Percentiles rank a stretch among this genome's conserved stretches.
Conservation (phyloP, 2,329 filamentous ascomycete genomes). For the Calonectria honghensis region DNA sequence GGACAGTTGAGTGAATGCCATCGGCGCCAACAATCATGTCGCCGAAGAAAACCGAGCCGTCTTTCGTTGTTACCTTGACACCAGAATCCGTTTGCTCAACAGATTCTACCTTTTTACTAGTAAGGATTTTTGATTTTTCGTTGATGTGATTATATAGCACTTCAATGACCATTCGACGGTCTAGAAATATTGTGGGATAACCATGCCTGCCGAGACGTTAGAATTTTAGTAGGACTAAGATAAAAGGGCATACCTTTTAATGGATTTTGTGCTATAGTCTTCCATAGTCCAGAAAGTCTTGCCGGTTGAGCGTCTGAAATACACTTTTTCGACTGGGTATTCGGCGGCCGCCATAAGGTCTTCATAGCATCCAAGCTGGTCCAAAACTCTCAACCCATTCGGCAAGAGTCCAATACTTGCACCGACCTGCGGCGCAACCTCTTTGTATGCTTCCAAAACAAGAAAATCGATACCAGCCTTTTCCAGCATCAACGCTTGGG, state of each 20-base stretch:
- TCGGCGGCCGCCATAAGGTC: background rate
- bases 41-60: background rate
- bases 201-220: background rate
- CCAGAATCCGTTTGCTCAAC: background rate
- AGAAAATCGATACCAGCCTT: background rate
- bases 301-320: constrained; percentile 1
- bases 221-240: background rate
- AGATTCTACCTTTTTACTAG: background rate
- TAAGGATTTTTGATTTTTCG: constrained; percentile 2
- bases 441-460: constrained; percentile 1
- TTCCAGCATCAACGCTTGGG: constrained; percentile 8
- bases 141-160: constrained; percentile 1
- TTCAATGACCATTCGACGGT: constrained; percentile 12
- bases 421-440: background rate
- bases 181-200: background rate
- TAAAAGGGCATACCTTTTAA: background rate
- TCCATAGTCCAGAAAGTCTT: background rate
- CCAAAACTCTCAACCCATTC: background rate
- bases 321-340: background rate
- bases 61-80: background rate
- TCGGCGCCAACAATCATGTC: constrained; percentile 9
- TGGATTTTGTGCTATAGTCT: background rate
- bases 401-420: background rate
- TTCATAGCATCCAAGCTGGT: constrained; percentile 5
- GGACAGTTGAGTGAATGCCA: background rate